phyloP scores from a whole-genome alignment of 805 yeast genomes.

The Diddensiella santjacobensis region DNA sequence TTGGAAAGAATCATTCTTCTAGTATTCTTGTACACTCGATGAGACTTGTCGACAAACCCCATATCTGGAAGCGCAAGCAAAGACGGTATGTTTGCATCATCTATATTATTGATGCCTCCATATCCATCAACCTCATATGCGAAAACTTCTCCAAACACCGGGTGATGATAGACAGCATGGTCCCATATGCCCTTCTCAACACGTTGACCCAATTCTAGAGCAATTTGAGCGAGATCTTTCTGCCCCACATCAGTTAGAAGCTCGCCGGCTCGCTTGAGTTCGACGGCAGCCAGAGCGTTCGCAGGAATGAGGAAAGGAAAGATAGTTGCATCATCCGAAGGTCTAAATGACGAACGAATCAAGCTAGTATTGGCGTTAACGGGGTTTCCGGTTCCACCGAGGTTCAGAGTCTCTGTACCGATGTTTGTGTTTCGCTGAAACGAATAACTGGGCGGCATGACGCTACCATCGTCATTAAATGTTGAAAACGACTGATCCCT shows the following conservation, averaged over 20 bases:
- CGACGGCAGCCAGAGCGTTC: conserved; percentile 70
- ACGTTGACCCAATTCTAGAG: conserved; percentile 34
- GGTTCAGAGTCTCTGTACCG: conserved; percentile 77
- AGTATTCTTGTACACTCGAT: conserved; percentile 70
- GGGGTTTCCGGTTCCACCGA: conserved; percentile 82
- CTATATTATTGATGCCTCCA: conserved; percentile 72
- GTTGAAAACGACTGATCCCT: conserved; percentile 60
- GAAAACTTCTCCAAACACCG: conserved; percentile 66
- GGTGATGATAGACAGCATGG: conserved; percentile 65
- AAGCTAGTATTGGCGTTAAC: conserved; percentile 66
- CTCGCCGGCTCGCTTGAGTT: conserved; percentile 42
- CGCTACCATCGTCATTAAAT: conserved; percentile 27
- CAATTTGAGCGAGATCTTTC: conserved; percentile 21
- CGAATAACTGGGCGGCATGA: conserved; percentile 50
- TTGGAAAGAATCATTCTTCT: conserved; percentile 67
- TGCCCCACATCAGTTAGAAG: conserved; percentile 23
- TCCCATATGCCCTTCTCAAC: conserved; percentile 56
- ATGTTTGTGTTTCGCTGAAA: conserved; percentile 70
- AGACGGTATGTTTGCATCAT: conserved; percentile 89
- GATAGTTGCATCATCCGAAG: conserved; percentile 84
- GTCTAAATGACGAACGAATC: conserved; percentile 79
- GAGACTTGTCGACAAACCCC: conserved; percentile 52
- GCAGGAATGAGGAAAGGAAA: conserved; percentile 81
- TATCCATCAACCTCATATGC: conserved; percentile 90
- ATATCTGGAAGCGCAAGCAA: conserved; percentile 73